phyloP scores from a whole-genome alignment of 2,329 filamentous ascomycete species.

The Exophiala phaeomuriformis region DNA sequence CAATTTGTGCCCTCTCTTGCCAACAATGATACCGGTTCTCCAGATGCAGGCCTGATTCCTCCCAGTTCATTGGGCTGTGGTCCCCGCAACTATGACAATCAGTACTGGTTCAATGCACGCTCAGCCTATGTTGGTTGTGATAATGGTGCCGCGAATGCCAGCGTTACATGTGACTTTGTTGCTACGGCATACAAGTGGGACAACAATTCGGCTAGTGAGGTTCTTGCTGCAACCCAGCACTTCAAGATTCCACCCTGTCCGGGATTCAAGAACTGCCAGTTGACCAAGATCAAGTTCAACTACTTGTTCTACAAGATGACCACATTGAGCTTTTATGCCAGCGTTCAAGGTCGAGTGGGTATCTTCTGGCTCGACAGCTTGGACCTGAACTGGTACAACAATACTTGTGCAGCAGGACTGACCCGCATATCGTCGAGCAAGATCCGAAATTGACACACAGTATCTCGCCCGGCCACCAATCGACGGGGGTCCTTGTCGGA shows the following conservation, averaged over 20 bases:
- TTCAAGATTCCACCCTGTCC: slow-evolving; percentile 40
- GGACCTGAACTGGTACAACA: slow-evolving; percentile 44
- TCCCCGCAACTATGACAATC: slow-evolving; percentile 35
- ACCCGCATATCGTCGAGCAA: slow-evolving; percentile 16
- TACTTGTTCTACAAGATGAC: slow-evolving; percentile 38
- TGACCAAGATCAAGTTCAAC: slow-evolving; percentile 40
- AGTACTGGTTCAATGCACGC: slow-evolving; percentile 47
- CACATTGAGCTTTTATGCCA: slow-evolving; percentile 45
- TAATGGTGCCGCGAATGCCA: slow-evolving; percentile 32
- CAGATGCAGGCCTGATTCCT: slow-evolving; percentile 30
- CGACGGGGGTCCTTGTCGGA: not conserved
- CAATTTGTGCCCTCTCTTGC: slow-evolving; percentile 40
- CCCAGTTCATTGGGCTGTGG: slow-evolving; percentile 43
- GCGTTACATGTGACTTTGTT: slow-evolving; percentile 36
- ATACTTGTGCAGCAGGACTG: slow-evolving; percentile 42
- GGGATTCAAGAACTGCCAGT: slow-evolving; percentile 34
- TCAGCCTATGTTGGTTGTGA: slow-evolving; percentile 45
- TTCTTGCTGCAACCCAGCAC: slow-evolving; percentile 32
- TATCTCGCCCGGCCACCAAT: not conserved
- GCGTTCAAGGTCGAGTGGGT: slow-evolving; percentile 34
- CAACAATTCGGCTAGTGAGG: slow-evolving; percentile 30
- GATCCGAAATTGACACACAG: not conserved
- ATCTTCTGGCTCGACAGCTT: slow-evolving; percentile 46
- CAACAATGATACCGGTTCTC: slow-evolving; percentile 36
- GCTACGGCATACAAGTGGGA: slow-evolving; percentile 43